Conservation (phyloP, 495 filamentous ascomycete genomes). For the Aspergillus wentii region DNA sequence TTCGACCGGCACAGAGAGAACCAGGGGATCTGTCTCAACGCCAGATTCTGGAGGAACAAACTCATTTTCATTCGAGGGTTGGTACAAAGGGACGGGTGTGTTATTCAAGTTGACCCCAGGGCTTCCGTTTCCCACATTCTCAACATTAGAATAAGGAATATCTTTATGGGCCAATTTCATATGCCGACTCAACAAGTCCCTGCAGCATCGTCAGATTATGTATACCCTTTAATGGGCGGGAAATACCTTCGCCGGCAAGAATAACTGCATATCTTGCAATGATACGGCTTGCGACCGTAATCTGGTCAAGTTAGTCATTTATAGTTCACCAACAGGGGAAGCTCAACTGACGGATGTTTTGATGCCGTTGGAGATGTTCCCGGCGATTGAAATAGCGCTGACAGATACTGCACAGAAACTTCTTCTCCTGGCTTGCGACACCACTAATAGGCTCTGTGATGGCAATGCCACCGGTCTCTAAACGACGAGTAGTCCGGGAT, state of each 20-base stretch:
- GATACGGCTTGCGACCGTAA: slow-evolving; percentile 11
- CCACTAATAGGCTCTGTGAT: too few relatives aligned
- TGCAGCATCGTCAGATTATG: neutral
- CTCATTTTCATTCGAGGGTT: neutral
- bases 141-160: neutral
- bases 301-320: neutral
- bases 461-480: too few relatives aligned
- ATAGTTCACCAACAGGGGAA: neutral
- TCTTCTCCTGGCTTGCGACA: neutral
- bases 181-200: neutral
- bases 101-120: neutral
- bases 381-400: slow-evolving; percentile 14
- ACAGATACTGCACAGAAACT: slow-evolving; percentile 6
- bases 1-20: neutral
- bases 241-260: neutral
- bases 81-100: neutral
- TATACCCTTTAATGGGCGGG: neutral
- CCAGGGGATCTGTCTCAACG: neutral
- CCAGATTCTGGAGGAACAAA: neutral
- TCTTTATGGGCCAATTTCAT: neutral
- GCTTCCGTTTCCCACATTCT: neutral
- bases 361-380: slow-evolving; percentile 16
- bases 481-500: too few relatives aligned
- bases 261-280: slow-evolving; percentile 11
- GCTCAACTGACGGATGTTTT: slow-evolving; percentile 5